Evolutionary conservation across 257 asterid genomes (phyloP), one percentile per base, ranked within the genome.

Genomic region (Eustoma russellianum): DNA sequence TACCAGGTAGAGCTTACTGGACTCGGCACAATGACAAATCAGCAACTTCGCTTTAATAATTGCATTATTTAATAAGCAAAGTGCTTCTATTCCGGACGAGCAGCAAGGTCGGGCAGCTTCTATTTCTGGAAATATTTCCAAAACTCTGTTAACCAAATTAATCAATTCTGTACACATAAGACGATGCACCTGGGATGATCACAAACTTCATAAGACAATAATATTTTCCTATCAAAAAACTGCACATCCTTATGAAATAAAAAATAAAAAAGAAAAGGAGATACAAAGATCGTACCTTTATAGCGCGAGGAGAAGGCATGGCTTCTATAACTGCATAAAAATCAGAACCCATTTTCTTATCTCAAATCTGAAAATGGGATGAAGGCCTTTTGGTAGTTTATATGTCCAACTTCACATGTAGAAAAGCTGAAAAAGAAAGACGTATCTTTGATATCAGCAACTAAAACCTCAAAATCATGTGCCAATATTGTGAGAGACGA

Each of bases 1-100:
- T 73, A 91, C 98, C 97, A 82, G 70, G 76, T 91, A 91, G 50
- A 91, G 95, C 68, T 62, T 82, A 71, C 98, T 91, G 57, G 95
- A 82, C 52, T 84, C 93, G 14, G 88, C 66, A 70, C 98, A 91
- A 49, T 74, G 63, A 74, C 76, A 77, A 47, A 87, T 67, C 60
- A 82, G 67, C 53, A 63, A 63, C 67, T 74, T 91, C 67, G 95
- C 86, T 72, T 80, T 85, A 50, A 16, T 60, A 51, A 88, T 78
- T 28, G 80, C 88, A 9, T 53, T 73, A 56, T 57, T 87, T 66
- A 91, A 75, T 70, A 64, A 63, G 74, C 93, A 79, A 72, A 91
- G 89, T 16, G 89, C 75, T 53, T 73, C 83, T 17, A 87, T 79
- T 70, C 96, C 98, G 24, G 94, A 77, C 17, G 91, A 75, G 78